A percentile compares a stretch with the other conserved stretches of the same genome.
Evolutionary conservation across 192 early-diverging fungal species (phyloP).

Genomic region (Rhizophagus sp.): DNA sequence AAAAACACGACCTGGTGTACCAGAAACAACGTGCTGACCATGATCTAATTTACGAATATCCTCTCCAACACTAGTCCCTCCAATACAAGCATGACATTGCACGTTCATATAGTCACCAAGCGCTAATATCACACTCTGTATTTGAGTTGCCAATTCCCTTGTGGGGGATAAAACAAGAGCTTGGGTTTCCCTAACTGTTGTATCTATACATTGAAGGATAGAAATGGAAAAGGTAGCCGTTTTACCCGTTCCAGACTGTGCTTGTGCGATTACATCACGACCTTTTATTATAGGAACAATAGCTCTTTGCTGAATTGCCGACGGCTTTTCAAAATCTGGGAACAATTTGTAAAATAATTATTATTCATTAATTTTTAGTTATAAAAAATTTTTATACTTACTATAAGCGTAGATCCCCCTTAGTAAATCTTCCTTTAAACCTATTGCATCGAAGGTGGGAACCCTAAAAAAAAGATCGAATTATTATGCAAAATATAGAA

Average conservation of each 20-base stretch:
- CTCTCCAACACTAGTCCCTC: conserved; percentile 89
- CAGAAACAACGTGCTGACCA: conserved; percentile 91
- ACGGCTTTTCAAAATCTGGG: conserved; percentile 93
- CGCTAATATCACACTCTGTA: conserved; percentile 88
- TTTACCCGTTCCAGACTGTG: conserved; percentile 98
- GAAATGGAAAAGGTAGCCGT: conserved; percentile 97
- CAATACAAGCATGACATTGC: conserved; percentile 94
- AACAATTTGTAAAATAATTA: not conserved
- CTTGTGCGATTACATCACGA: conserved; percentile 95
- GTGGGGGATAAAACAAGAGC: conserved; percentile 93
- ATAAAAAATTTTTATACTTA: conserved; percentile 34
- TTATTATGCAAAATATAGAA: conserved; percentile 31
- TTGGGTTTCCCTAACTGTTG: conserved; percentile 84
- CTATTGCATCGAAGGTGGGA: conserved; percentile 91
- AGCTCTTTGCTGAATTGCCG: conserved; percentile 98
- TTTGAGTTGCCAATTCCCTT: conserved; percentile 95
- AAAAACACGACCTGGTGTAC: conserved; percentile 94
- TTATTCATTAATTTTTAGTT: not conserved
- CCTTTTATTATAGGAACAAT: conserved; percentile 87
- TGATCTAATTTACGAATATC: conserved; percentile 91
- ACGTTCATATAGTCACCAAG: conserved; percentile 98
- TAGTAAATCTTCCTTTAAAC: conserved; percentile 95
- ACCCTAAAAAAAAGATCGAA: conserved; percentile 41
- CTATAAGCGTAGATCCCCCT: conserved; percentile 98
- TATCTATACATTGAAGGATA: conserved; percentile 88